Conservation (phyloP, 2,329 filamentous ascomycete species). For the Aspergillus piperis region DNA sequence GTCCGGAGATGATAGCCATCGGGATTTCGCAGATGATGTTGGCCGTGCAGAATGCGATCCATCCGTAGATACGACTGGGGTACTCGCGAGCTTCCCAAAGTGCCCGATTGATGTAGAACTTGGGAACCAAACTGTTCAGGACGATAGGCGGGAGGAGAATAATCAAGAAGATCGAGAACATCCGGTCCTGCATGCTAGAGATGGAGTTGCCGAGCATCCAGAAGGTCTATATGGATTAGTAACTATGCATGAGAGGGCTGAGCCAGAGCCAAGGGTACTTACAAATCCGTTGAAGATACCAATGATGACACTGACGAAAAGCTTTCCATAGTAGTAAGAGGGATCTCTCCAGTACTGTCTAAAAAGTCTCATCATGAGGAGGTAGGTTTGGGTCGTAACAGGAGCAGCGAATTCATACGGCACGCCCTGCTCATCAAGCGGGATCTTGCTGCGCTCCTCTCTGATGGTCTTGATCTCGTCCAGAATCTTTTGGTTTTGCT, state of each 20-base stretch:
- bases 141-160: constrained; percentile 69
- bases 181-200: constrained; percentile 72
- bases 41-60: constrained; percentile 73
- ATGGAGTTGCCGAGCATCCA: constrained; percentile 67
- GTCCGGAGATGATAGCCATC: constrained; percentile 62
- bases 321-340: constrained; percentile 73
- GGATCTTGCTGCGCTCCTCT: constrained; percentile 55
- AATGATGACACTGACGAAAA: constrained; percentile 70
- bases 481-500: constrained; percentile 60
- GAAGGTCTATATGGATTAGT: constrained; percentile 57
- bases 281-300: constrained; percentile 75
- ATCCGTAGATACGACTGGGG: constrained; percentile 74
- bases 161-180: constrained; percentile 72
- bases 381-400: constrained; percentile 61
- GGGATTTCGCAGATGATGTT: constrained; percentile 74
- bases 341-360: constrained; percentile 74
- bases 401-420: constrained; percentile 67
- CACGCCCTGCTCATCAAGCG: constrained; percentile 42
- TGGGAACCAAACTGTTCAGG: constrained; percentile 73
- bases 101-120: constrained; percentile 71
- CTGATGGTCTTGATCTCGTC: constrained; percentile 68
- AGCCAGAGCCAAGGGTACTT: constrained; percentile 3
- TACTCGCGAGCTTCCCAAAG: constrained; percentile 74
- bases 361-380: constrained; percentile 71
- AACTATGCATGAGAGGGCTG: not conserved